These are phyloP conservation scores for Prinsepia uniflora DNA, from an alignment of 306 rosid genomes.

Conservation along the genomic window DNA sequence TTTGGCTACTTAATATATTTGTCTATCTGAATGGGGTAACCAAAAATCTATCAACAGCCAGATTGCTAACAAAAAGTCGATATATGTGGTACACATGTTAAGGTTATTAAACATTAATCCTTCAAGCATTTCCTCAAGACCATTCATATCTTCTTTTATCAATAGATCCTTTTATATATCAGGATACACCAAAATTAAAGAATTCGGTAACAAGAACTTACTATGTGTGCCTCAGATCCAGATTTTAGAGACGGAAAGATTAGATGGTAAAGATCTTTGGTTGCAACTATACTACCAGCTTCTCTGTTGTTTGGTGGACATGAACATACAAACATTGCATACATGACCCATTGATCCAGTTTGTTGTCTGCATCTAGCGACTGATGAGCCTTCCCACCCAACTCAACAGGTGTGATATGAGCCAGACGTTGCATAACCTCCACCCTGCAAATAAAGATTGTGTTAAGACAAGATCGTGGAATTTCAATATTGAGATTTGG, in stretches of 20 bases:
- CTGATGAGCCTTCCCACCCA: conserved; percentile 95
- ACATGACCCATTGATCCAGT: conserved; percentile 98
- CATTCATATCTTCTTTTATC: neutral
- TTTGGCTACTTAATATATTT: too few species aligned
- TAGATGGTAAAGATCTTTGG: conserved; percentile 87
- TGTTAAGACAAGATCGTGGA: conserved; percentile 15
- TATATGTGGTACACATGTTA: too few species aligned
- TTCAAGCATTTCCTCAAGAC: too few species aligned
- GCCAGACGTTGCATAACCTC: conserved; percentile 94
- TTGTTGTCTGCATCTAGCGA: conserved; percentile 93
- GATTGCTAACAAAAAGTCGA: too few species aligned
- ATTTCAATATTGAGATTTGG: neutral
- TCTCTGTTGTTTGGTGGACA: conserved; percentile 85
- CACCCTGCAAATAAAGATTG: conserved; percentile 52
- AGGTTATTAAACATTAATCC: too few species aligned
- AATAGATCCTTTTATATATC: neutral
- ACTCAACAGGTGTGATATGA: conserved; percentile 85
- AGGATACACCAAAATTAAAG: neutral
- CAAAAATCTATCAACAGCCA: too few species aligned
- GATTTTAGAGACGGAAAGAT: conserved; percentile 89
- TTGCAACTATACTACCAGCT: conserved; percentile 49
- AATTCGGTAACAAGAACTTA: conserved; percentile 38
- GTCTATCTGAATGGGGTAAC: too few species aligned
- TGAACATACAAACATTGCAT: conserved; percentile 90
- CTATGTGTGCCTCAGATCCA: conserved; percentile 84